Evolutionary conservation across 1,139 yeast genomes (phyloP).

Genomic region (Meyerozyma elateridarum): DNA sequence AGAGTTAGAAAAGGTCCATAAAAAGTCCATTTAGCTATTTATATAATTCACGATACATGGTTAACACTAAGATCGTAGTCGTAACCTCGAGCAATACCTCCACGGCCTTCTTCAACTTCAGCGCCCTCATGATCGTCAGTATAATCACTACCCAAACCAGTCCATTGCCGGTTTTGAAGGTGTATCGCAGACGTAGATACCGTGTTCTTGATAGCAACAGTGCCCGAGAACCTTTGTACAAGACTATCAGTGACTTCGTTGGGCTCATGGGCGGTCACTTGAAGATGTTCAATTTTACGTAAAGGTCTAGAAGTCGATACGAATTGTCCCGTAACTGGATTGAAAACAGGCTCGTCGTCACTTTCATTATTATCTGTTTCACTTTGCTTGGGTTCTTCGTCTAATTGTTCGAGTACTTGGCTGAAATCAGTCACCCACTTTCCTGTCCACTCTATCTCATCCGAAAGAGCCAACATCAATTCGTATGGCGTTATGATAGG

Average conservation of each 20-base stretch:
- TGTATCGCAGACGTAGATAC: constrained; percentile 84
- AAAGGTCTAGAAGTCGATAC: constrained; percentile 71
- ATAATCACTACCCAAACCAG: constrained; percentile 87
- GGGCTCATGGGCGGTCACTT: constrained; percentile 39
- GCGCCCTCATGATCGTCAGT: constrained; percentile 58
- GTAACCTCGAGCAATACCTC: constrained; percentile 90
- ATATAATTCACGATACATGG: constrained; percentile 3
- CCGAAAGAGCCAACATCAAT: constrained; percentile 69
- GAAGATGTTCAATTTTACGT: constrained; percentile 60
- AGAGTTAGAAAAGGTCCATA: constrained; percentile 18
- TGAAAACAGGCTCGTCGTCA: constrained; percentile 68
- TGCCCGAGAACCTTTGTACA: constrained; percentile 54
- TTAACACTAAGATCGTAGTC: no score
- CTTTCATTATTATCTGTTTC: constrained; percentile 15
- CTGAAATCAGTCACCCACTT: constrained; percentile 85
- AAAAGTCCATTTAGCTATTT: constrained; percentile 1
- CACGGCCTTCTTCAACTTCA: constrained; percentile 69
- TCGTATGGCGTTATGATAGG: constrained; percentile 96
- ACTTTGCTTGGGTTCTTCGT: constrained; percentile 21
- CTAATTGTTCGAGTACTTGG: constrained; percentile 36
- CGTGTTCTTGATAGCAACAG: constrained; percentile 67
- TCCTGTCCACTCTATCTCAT: constrained; percentile 83
- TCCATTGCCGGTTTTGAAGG: constrained; percentile 76
- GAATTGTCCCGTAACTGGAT: constrained; percentile 80
- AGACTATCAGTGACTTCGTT: constrained; percentile 25